Base-by-base conservation (phyloP, 768 basidiomycete species). In the Rhodotorula babjevae region DNA sequence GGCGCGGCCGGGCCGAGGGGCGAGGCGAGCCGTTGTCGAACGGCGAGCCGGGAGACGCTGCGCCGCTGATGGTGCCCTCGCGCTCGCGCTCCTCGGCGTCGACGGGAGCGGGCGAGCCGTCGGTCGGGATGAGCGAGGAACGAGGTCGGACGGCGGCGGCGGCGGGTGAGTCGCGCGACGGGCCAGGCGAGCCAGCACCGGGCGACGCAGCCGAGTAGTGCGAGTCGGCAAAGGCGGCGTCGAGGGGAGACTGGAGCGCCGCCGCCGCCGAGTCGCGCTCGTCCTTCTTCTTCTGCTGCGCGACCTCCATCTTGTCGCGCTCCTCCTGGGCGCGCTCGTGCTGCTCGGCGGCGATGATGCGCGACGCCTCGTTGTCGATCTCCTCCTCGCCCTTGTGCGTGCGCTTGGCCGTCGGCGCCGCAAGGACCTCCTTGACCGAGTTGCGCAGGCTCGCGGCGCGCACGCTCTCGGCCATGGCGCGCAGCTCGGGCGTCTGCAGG, bases 301-400 rank as follows among this genome's bases (percentile, higher is more conserved):
- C 42, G 25, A 42, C 60, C 31, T 65, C 65, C 14, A 19, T 44
- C 40, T 57, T 61, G 55, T 47, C 58, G 40, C 25, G 15, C 67
- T 65, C 67, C 60, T 63, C 58, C 25, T 56, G 10, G 16, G 65
- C 73, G 21, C 68, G 63, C 57, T 53, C 57, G n/a, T 52, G 65
- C 33, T 65, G 65, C 56, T 69, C 68, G 9, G 63, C 68, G 7
- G 61, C 71, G 15, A 47, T 27, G 52, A 66, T 49, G 31, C 52
- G 29, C 15, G 63, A 33, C 59, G 74, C 71, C 53, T 61, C 65
- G 65, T 88, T 88, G 80, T 95, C 92, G 78, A 95, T 92, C 78
- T 92, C 89, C 83, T 93, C 89, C 73, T 93, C 82, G 64, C 92
- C 92, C 82, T 95, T 95, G 84, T 93, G 92, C 40, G 92, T 95